Conservation (phyloP, 805 yeast species). For the Candida stauntonica region DNA sequence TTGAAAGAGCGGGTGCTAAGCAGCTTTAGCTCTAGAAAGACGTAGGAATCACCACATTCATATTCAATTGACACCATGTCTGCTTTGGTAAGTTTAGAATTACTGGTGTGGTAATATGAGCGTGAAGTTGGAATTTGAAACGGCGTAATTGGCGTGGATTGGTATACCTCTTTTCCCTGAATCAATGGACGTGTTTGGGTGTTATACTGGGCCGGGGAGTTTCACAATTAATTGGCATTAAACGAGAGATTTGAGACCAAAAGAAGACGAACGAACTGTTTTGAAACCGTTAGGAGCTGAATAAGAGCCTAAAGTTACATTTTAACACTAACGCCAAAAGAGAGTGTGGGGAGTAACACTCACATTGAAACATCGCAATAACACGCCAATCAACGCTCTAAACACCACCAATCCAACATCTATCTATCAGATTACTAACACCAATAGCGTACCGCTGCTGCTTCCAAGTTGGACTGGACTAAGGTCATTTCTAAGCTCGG, state of each 20-base stretch:
- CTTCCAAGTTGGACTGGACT: conserved; percentile 93
- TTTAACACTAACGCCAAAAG: no score
- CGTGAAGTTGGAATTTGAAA: not conserved
- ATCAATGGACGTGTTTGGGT: not conserved
- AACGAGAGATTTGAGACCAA: not conserved
- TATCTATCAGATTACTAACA: conserved; percentile 31
- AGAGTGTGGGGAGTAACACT: not conserved
- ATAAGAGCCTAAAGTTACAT: no score
- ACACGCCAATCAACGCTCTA: not conserved
- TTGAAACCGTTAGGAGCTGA: no score
- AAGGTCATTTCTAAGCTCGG: conserved; percentile 85
- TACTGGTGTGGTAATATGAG: no score
- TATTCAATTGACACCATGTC: conserved; percentile 17
- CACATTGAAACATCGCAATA: not conserved
- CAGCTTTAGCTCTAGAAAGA: no score
- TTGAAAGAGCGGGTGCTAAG: conserved; percentile 1
- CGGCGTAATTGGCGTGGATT: not conserved
- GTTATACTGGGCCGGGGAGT: not conserved
- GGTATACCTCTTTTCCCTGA: no score
- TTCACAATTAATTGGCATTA: not conserved
- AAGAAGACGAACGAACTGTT: not conserved
- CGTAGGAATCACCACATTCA: conserved; percentile 6
- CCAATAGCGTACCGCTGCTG: conserved; percentile 44
- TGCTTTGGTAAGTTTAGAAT: conserved; percentile 16
- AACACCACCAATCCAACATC: not conserved